Evolutionary conservation across 805 yeast genomes (phyloP).

Genomic region (Ogataea angusta): DNA sequence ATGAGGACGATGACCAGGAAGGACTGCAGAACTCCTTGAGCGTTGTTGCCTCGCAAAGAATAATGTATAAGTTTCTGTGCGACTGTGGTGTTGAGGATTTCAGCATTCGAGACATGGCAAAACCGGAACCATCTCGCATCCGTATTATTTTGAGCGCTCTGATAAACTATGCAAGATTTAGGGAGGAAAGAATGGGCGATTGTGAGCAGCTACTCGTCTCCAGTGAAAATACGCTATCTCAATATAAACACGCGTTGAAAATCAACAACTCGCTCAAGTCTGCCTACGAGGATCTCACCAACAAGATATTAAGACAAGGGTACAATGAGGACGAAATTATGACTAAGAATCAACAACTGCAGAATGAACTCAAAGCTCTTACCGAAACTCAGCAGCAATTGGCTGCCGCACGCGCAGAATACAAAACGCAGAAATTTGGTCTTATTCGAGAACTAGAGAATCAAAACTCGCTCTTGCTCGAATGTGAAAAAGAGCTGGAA

Average conservation of each 20-base stretch:
- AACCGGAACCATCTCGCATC: constrained; percentile 70
- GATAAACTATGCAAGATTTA: constrained; percentile 78
- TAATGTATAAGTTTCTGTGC: constrained; percentile 58
- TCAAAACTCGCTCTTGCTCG: constrained; percentile 52
- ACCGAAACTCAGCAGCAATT: constrained; percentile 61
- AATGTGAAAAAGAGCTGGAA: constrained; percentile 55
- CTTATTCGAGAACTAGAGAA: constrained; percentile 60
- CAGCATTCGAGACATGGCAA: constrained; percentile 65
- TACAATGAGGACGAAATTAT: constrained; percentile 41
- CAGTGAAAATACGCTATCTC: constrained; percentile 48
- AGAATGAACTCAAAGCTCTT: constrained; percentile 56
- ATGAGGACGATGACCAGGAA: constrained; percentile 17
- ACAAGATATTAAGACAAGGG: constrained; percentile 23
- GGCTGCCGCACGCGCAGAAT: constrained; percentile 57
- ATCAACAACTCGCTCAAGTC: constrained; percentile 38
- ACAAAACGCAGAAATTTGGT: constrained; percentile 59
- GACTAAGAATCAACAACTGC: constrained; percentile 53
- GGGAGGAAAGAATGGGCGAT: constrained; percentile 72
- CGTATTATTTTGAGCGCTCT: constrained; percentile 74
- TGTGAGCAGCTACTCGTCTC: constrained; percentile 59
- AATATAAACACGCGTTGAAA: constrained; percentile 41
- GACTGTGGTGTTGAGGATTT: constrained; percentile 80
- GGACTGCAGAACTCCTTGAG: constrained; percentile 40
- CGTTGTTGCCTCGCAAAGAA: constrained; percentile 55
- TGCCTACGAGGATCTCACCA: constrained; percentile 19